Conservation (phyloP, 306 rosid species). For the Amphicarpaea edgeworthii region DNA sequence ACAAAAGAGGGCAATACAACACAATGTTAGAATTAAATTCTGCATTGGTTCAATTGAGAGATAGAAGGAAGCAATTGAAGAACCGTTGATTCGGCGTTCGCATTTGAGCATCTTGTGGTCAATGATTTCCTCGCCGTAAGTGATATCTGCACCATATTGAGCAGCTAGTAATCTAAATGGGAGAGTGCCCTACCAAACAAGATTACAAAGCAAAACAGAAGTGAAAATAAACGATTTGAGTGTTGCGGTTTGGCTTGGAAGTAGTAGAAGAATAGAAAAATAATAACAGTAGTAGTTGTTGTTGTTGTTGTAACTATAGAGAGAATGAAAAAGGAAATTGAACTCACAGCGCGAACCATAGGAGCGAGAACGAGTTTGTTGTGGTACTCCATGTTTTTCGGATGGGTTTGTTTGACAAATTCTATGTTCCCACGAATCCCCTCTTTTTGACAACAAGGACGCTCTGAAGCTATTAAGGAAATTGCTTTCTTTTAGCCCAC, state of each 20-base stretch:
- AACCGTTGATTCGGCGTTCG: conserved; percentile 82
- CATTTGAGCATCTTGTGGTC: conserved; percentile 88
- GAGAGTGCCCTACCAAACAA: conserved; percentile 73
- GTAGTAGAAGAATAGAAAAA: neutral
- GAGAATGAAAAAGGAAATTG: neutral
- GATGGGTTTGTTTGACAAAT: conserved; percentile 42
- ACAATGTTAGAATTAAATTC: neutral
- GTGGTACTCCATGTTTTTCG: conserved; percentile 69
- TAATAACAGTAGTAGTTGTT: too few species aligned
- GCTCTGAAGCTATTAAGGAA: too few species aligned
- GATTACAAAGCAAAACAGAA: neutral
- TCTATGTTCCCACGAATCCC: too few species aligned
- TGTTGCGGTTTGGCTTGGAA: neutral
- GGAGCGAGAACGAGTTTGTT: conserved; percentile 91
- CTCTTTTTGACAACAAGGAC: too few species aligned
- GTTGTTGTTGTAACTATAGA: neutral
- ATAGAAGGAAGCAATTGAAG: neutral
- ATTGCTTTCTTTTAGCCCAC: too few species aligned
- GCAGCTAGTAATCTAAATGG: conserved; percentile 88
- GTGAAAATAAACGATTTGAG: neutral
- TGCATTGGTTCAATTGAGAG: neutral
- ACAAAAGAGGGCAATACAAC: conserved; percentile 13
- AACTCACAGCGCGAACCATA: conserved; percentile 96
- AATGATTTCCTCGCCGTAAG: conserved; percentile 85
- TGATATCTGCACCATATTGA: conserved; percentile 85